Evolutionary conservation across 2,329 filamentous ascomycete species (phyloP).

Genomic region (Ilyonectria mors-panacis): DNA sequence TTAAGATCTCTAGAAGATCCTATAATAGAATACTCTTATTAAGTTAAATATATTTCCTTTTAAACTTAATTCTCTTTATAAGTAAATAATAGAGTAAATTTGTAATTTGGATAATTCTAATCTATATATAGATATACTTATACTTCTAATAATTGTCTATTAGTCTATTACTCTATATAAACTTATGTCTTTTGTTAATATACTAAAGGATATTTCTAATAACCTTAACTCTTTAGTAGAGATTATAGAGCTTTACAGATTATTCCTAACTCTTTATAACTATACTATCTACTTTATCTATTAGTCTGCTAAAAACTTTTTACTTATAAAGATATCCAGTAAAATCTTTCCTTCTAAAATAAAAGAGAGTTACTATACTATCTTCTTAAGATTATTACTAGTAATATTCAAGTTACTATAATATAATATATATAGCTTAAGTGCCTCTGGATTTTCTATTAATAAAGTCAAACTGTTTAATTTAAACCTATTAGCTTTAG

Average conservation of each 20-base stretch:
- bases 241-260: slow-evolving; percentile 55
- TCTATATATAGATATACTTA: slow-evolving; percentile 54
- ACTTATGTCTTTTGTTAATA: slow-evolving; percentile 45
- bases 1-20: slow-evolving; percentile 25
- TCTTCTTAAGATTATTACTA: slow-evolving; percentile 54
- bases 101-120: slow-evolving; percentile 44
- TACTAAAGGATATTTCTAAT: slow-evolving; percentile 26
- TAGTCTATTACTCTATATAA: slow-evolving; percentile 56
- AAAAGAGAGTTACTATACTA: slow-evolving; percentile 45
- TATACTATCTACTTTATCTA: slow-evolving; percentile 55
- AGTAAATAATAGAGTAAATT: slow-evolving; percentile 55
- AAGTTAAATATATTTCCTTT: slow-evolving; percentile 49
- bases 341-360: slow-evolving; percentile 50
- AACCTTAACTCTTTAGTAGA: slow-evolving; percentile 35
- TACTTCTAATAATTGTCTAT: slow-evolving; percentile 47
- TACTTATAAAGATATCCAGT: slow-evolving; percentile 46
- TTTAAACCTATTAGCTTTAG: slow-evolving; percentile 26
- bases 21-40: slow-evolving; percentile 25
- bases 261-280: slow-evolving; percentile 54
- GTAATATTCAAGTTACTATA: slow-evolving; percentile 48
- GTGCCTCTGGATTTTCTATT: slow-evolving; percentile 18
- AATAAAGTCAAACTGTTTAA: slow-evolving; percentile 21
- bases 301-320: slow-evolving; percentile 60
- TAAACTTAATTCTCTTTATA: slow-evolving; percentile 55
- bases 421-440: slow-evolving; percentile 55